Evolutionary conservation across 768 basidiomycete genomes (phyloP).

Genomic region (Boletus vinaceobasis): DNA sequence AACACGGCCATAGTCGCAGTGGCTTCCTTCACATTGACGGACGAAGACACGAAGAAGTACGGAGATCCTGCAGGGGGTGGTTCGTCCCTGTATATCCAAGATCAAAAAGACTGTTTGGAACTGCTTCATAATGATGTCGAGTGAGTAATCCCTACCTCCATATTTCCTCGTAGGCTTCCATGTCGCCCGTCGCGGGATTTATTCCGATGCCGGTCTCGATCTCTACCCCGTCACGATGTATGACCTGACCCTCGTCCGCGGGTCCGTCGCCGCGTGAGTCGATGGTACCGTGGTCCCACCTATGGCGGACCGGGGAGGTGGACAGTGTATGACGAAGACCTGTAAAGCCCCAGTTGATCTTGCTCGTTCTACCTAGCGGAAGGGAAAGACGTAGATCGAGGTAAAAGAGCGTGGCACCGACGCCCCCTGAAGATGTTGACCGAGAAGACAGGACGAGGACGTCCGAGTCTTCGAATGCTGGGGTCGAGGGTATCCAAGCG

Average conservation of each 20-base stretch:
- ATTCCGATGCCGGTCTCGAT: slow-evolving; percentile 23
- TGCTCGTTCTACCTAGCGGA: slow-evolving; percentile 15
- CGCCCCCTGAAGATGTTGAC: slow-evolving; percentile 12
- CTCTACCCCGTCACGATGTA: slow-evolving; percentile 19
- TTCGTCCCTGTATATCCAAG: slow-evolving; percentile 17
- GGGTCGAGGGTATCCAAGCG: slow-evolving; percentile 17
- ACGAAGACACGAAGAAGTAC: slow-evolving; percentile 22
- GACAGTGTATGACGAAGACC: slow-evolving; percentile 23
- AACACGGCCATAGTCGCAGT: slow-evolving; percentile 23
- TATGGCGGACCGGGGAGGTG: slow-evolving; percentile 10
- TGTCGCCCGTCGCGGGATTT: slow-evolving; percentile 21
- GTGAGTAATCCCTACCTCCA: slow-evolving; percentile 15
- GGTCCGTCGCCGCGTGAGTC: slow-evolving; percentile 17
- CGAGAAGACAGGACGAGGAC: slow-evolving; percentile 30
- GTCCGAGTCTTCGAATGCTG: slow-evolving; percentile 23
- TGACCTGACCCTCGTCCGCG: slow-evolving; percentile 20
- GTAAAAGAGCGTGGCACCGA: slow-evolving; percentile 20
- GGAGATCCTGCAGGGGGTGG: slow-evolving; percentile 8
- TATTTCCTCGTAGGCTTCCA: slow-evolving; percentile 19
- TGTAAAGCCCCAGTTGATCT: slow-evolving; percentile 23
- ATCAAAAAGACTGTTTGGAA: background rate
- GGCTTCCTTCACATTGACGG: slow-evolving; percentile 7
- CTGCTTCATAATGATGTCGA: too few relatives aligned
- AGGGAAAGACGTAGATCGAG: slow-evolving; percentile 28
- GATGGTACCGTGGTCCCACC: slow-evolving; percentile 19